Evolutionary conservation across 192 early-diverging fungal species (phyloP), one percentile per base, ranked within the genome.

Genomic region (Geranomyces variabilis): DNA sequence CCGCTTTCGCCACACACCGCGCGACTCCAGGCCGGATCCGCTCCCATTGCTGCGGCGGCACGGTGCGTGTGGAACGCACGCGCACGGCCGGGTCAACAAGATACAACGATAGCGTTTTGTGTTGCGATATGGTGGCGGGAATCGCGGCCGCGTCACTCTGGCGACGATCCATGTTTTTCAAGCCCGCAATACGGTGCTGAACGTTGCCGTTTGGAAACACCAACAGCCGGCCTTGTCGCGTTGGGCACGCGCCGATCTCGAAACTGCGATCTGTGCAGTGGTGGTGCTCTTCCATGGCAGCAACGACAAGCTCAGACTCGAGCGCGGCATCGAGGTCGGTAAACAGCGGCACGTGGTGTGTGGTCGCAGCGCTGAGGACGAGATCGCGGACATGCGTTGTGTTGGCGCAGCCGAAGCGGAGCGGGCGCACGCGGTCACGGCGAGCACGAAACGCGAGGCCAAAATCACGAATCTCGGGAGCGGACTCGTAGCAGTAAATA

Each of bases 21-120:
- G 63, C n/a, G 41, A 64, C 21, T 14, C 2, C 34, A 8, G 63
- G 63, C 44, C 43, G 15, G 17, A 45, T 45, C 3, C 33, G 41
- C 34, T 64, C 63, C 63, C 63, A 64, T n/a, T 36, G 43, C 44
- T 64, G 63, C 3, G 15, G 15, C 2, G 63, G 63, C 43, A 64
- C 63, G 41, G 33, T 29, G 43, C n/a, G 34, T 5, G 63, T 64
- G 41, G 63, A 64, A 14, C 12, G 63, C 15, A 64, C 41, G 21
- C 63, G 34, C 12, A 17, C n/a, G n/a, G 15, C 15, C 17, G 63
- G 63, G 43, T 64, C 44, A 2, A 41, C 43, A 41, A 64, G 43
- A 41, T 43, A 29, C 6, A 64, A 44, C 43, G 44, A 17, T 8
- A 64, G 8, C 5, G 44, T 24, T n/a, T 45, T 45, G 41, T 64